Percentiles rank a stretch among this genome's conserved stretches.
These are phyloP conservation scores for Podila epigama DNA, from an alignment of 192 early-diverging fungal species.

Conservation along the genomic window DNA sequence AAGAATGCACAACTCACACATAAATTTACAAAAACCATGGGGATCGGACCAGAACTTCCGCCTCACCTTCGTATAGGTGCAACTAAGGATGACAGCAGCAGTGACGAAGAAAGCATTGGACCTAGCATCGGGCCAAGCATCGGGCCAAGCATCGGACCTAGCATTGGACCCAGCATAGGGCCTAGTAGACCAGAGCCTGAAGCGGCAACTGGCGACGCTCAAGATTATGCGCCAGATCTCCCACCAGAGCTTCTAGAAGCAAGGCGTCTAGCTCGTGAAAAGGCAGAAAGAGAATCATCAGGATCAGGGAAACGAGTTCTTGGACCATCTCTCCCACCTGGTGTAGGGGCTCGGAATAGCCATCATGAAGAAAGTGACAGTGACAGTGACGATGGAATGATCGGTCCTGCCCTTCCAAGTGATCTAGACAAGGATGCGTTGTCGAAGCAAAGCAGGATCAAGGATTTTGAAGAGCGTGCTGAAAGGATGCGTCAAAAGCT, in stretches of 20 bases:
- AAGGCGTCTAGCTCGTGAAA: slow-evolving; percentile 7
- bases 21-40: slow-evolving; percentile 19
- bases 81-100: not conserved
- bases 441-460: slow-evolving; percentile 39
- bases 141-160: slow-evolving; percentile 21
- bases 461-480: slow-evolving; percentile 49
- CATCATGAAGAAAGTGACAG: not conserved
- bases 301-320: slow-evolving; percentile 24
- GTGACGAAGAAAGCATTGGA: slow-evolving; percentile 27
- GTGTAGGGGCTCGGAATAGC: not conserved
- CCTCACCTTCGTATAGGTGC: slow-evolving; percentile 40
- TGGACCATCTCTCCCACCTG: slow-evolving; percentile 37
- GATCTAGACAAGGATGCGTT: slow-evolving; percentile 19
- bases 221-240: slow-evolving; percentile 47
- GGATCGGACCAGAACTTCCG: slow-evolving; percentile 56
- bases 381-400: slow-evolving; percentile 42
- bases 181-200: slow-evolving; percentile 12
- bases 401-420: slow-evolving; percentile 49
- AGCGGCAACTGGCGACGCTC: not conserved
- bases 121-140: slow-evolving; percentile 33
- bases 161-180: slow-evolving; percentile 20
- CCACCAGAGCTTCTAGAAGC: slow-evolving; percentile 42
- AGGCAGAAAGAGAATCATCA: slow-evolving; percentile 2
- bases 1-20: too few species aligned
- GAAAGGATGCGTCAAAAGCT: slow-evolving; percentile 52